Base-by-base conservation (phyloP, 1,284 basidiomycete genomes). In the Exobasidium rhododendri region DNA sequence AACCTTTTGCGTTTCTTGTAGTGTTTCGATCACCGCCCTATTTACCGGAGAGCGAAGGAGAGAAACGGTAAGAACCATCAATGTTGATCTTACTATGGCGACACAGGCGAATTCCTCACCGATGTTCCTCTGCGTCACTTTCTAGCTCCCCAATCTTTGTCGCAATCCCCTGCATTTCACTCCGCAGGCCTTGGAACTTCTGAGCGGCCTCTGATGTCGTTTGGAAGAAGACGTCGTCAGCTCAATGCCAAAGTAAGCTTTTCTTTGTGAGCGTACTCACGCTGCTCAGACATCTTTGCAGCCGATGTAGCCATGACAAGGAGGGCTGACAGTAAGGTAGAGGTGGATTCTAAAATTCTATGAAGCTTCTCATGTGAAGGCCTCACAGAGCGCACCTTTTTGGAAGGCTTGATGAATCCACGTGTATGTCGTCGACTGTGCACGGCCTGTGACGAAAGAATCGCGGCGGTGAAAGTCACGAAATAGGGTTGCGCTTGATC, bases 1-100 rank as follows among this genome's bases (percentile, higher is more conserved):
- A 62, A 85, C 85, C 58, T 69, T 67, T 20, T 65, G 66, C 30
- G 73, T 71, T 31, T 83, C 84, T 46, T 90, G 83, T 29, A 99
- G 82, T 0, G 94, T 97, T 1, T 86, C 85, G 50, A 98, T 85
- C 7, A 99, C 96, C 17, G 98, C 84, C 46, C 93, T 97, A 71
- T 20, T 29, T 13, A 24, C 24, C 35, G 35, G 17, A 40, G 17
- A 4, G n/a, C 31, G 4, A 11, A 60, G 13, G 20, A 28, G 50
- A 43, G 11, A 56, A 58, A 52, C 4, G 40, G 55, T 55, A 14
- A 20, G 53, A 22, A 13, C 29, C 7, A 7, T 7, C 6, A 22
- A 22, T 32, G 6, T 32, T n/a, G 43, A 14, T 44, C 43, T 44
- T n/a, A 14, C 43, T 14, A 14, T 44, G 43, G 14, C 43, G 43